These are phyloP conservation scores for Geosmithia putterillii DNA, from an alignment of 2,329 filamentous ascomycete species.

Conservation along the genomic window DNA sequence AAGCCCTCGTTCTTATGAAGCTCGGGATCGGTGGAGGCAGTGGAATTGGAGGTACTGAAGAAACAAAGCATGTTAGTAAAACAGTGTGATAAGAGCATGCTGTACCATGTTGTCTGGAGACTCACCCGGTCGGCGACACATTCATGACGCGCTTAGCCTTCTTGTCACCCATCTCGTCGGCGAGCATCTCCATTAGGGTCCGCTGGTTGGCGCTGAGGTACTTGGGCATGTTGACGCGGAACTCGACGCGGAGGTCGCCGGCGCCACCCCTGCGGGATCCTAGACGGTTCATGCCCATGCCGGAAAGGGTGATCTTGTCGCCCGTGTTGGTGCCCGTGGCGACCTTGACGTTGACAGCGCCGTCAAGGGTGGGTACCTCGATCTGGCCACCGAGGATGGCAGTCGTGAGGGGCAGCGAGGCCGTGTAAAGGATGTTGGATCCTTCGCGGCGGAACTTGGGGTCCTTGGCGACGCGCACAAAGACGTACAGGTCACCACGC, in stretches of 20 bases:
- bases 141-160: slow-evolving; percentile 90
- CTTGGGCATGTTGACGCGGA: slow-evolving; percentile 91
- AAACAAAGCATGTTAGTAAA: not conserved
- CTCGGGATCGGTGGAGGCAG: slow-evolving; percentile 18
- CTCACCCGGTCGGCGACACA: slow-evolving; percentile 30
- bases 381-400: slow-evolving; percentile 87
- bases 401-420: slow-evolving; percentile 82
- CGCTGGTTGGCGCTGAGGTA: slow-evolving; percentile 85
- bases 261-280: slow-evolving; percentile 50
- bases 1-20: slow-evolving; percentile 77
- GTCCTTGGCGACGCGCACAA: slow-evolving; percentile 80
- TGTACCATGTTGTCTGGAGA: no score
- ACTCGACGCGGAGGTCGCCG: slow-evolving; percentile 87
- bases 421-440: slow-evolving; percentile 86
- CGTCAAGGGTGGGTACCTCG: slow-evolving; percentile 78
- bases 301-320: slow-evolving; percentile 76
- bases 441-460: slow-evolving; percentile 79
- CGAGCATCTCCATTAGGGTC: slow-evolving; percentile 87
- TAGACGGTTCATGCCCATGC: slow-evolving; percentile 90
- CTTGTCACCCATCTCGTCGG: slow-evolving; percentile 91
- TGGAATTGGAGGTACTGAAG: slow-evolving; percentile 3
- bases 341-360: slow-evolving; percentile 81
- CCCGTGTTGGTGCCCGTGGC: slow-evolving; percentile 85
- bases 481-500: slow-evolving; percentile 82
- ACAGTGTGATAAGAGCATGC: not conserved